These are phyloP conservation scores for Sporisorium sorghi DNA, from an alignment of 1,284 basidiomycete genomes.

Conservation along the genomic window DNA sequence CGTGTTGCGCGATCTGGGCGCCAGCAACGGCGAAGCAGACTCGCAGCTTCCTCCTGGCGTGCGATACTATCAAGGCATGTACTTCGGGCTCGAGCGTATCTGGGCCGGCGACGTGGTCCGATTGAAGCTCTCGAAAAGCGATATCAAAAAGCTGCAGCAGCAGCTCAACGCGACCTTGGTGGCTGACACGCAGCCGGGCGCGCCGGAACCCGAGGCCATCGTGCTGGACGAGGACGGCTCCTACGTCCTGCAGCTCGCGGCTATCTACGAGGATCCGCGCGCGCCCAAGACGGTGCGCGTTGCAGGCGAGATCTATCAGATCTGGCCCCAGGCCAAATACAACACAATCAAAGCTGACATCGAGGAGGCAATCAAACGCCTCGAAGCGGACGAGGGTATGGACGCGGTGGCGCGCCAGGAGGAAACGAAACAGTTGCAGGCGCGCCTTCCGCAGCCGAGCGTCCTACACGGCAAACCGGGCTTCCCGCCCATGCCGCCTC, in stretches of 20 bases:
- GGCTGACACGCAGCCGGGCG: slow-evolving; percentile 23
- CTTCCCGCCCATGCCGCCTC: slow-evolving; percentile 42
- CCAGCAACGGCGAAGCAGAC: not conserved
- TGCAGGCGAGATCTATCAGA: slow-evolving; percentile 43
- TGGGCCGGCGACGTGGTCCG: slow-evolving; percentile 63
- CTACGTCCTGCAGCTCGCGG: slow-evolving; percentile 39
- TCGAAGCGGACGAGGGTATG: slow-evolving; percentile 18
- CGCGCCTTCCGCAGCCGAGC: slow-evolving; percentile 36
- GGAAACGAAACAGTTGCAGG: slow-evolving; percentile 23
- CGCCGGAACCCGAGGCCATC: slow-evolving; percentile 27
- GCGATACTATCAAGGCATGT: slow-evolving; percentile 55
- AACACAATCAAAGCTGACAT: slow-evolving; percentile 23
- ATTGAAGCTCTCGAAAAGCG: slow-evolving; percentile 30
- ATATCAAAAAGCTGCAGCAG: slow-evolving; percentile 45
- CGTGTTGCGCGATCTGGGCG: slow-evolving; percentile 34
- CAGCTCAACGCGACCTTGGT: slow-evolving; percentile 43
- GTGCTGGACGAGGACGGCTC: slow-evolving; percentile 38
- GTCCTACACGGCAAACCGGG: slow-evolving; percentile 34
- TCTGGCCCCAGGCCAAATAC: slow-evolving; percentile 35
- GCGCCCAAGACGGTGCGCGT: slow-evolving; percentile 28
- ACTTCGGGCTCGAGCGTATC: slow-evolving; percentile 55
- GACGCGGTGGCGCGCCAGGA: slow-evolving; percentile 28
- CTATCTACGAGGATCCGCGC: slow-evolving; percentile 43
- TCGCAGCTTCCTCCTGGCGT: slow-evolving; percentile 10
- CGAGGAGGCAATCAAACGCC: slow-evolving; percentile 13